Percentiles rank a stretch among this genome's conserved stretches.
Evolutionary conservation across 75 land plant species (phyloP).

Genomic region (Cunninghamia lanceolata): DNA sequence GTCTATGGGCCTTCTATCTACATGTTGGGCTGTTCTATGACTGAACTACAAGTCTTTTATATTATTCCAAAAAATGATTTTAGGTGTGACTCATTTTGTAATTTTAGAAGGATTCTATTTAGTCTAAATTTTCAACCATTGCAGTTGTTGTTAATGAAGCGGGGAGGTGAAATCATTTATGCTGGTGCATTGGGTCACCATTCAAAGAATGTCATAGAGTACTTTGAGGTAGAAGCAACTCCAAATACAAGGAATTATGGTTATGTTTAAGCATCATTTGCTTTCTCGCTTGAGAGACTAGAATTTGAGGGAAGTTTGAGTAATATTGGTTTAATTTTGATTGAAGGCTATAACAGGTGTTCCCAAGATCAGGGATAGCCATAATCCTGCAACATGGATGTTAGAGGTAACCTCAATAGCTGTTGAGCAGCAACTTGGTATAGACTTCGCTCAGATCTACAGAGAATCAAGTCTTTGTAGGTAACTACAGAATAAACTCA

Average conservation of each 20-base stretch:
- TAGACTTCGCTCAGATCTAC: background rate
- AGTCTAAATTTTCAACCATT: background rate
- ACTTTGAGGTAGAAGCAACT: background rate
- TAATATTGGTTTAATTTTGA: background rate
- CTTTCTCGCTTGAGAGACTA: background rate
- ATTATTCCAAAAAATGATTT: too few species aligned
- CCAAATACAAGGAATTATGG: background rate
- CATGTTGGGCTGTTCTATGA: too few species aligned
- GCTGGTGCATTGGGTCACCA: too few species aligned
- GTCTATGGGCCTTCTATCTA: too few species aligned
- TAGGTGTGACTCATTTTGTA: too few species aligned
- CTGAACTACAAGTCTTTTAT: too few species aligned
- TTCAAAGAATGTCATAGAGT: too few species aligned
- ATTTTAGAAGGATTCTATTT: background rate
- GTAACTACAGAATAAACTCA: background rate
- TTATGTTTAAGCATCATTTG: background rate
- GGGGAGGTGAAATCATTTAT: too few species aligned
- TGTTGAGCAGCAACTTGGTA: background rate
- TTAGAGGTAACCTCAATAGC: background rate
- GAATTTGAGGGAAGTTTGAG: background rate
- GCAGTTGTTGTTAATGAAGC: too few species aligned
- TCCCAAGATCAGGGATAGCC: slow-evolving; percentile 26
- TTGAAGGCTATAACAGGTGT: slow-evolving; percentile 23
- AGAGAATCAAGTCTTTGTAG: background rate
- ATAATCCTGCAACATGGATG: slow-evolving; percentile 23